phyloP scores from a whole-genome alignment of 768 basidiomycete genomes.

The Mycena crocata region DNA sequence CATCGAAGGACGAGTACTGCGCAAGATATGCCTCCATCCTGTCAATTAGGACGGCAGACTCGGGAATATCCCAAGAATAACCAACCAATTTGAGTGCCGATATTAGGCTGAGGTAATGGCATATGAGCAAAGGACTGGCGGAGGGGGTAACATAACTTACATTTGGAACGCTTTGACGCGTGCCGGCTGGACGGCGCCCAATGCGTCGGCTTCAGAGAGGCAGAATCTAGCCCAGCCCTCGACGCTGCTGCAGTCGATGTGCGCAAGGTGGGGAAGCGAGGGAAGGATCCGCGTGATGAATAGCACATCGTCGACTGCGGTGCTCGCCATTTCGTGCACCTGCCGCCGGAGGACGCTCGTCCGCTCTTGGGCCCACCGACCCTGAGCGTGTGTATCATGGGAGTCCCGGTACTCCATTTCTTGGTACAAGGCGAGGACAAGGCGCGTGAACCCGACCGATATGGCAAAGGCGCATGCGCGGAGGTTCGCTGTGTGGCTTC shows the following conservation, averaged over 20 bases:
- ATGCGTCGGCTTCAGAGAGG: constrained; percentile 13
- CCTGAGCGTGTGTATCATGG: neutral
- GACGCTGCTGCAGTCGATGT: neutral
- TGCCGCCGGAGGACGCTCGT: constrained; percentile 14
- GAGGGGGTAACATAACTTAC: too few relatives aligned
- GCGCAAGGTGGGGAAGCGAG: neutral
- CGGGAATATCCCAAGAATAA: constrained; percentile 9
- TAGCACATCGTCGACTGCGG: constrained; percentile 9
- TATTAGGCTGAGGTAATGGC: constrained; percentile 15
- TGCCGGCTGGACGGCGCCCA: neutral
- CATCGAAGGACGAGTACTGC: neutral
- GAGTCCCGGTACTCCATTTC: constrained; percentile 25
- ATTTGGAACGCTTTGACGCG: neutral
- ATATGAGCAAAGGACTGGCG: too few relatives aligned
- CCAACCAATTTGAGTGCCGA: constrained; percentile 4
- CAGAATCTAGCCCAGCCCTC: constrained; percentile 18
- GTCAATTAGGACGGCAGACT: constrained; percentile 10
- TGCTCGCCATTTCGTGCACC: constrained; percentile 3
- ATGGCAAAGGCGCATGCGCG: constrained; percentile 14
- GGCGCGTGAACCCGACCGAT: neutral
- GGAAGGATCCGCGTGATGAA: constrained; percentile 1
- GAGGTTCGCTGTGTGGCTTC: neutral
- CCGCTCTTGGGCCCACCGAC: constrained; percentile 4
- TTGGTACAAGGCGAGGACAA: constrained; percentile 10
- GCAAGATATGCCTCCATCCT: constrained; percentile 14